A percentile compares a stretch with the other conserved stretches of the same genome.
These are phyloP conservation scores for Cutaneotrichosporon curvatum DNA, from an alignment of 1,284 basidiomycete genomes.

Conservation along the genomic window DNA sequence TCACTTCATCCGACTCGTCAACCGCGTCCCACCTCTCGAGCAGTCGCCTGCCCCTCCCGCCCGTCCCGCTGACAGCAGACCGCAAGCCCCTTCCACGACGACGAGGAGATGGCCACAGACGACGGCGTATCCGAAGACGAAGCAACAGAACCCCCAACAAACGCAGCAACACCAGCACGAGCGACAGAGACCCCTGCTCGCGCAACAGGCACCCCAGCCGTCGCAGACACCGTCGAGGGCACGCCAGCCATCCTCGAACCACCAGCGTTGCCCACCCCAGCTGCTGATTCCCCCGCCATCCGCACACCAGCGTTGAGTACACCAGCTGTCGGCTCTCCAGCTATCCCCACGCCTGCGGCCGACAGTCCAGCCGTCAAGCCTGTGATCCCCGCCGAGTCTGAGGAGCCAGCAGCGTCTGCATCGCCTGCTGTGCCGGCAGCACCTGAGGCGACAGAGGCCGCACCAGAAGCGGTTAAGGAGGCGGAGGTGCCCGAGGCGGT, in stretches of 20 bases:
- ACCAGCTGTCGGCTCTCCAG: background rate
- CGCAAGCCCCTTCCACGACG: slow-evolving; percentile 14
- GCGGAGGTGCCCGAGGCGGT: background rate
- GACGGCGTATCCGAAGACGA: slow-evolving; percentile 5
- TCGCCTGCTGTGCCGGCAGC: background rate
- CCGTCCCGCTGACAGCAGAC: slow-evolving; percentile 1
- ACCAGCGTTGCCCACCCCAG: no score
- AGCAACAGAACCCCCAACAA: slow-evolving; percentile 11
- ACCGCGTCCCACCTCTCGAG: no score
- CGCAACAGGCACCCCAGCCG: slow-evolving; percentile 7
- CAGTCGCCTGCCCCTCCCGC: background rate
- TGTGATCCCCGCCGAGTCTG: no score
- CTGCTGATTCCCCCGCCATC: no score
- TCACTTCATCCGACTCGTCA: no score
- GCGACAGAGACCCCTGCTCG: slow-evolving; percentile 2
- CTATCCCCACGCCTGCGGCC: background rate
- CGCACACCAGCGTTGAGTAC: background rate
- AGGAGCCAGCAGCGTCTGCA: background rate
- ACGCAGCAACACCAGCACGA: slow-evolving; percentile 8
- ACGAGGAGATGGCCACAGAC: slow-evolving; percentile 7
- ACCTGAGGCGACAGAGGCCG: background rate
- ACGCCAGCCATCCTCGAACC: no score
- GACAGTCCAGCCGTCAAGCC: background rate
- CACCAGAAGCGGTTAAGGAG: background rate
- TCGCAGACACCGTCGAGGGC: background rate